Evolutionary conservation across 345 rosid species (phyloP).

Genomic region (Arabidopsis arenosa): DNA sequence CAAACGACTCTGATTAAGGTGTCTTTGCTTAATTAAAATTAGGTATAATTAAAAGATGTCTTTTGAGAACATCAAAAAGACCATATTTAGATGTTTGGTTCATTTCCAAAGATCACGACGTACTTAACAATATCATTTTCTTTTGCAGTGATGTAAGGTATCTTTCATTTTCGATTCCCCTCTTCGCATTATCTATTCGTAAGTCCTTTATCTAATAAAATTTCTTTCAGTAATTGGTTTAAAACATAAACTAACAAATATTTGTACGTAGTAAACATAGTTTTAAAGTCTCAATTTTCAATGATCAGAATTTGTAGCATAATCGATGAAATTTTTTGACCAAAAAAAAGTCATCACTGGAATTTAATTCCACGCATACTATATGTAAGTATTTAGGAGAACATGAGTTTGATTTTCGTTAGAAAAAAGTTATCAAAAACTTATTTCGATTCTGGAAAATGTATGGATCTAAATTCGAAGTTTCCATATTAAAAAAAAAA

Average conservation of each 20-base stretch:
- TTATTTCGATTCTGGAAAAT: too few species aligned
- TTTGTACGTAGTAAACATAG: not conserved
- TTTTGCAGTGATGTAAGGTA: conserved; percentile 42
- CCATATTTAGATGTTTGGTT: conserved; percentile 30
- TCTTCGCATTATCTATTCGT: conserved; percentile 33
- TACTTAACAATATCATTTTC: conserved; percentile 20
- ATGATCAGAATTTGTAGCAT: not conserved
- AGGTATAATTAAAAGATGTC: conserved; percentile 23
- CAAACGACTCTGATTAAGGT: conserved; percentile 35
- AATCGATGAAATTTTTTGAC: too few species aligned
- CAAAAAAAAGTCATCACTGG: not conserved
- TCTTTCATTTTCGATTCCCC: conserved; percentile 41
- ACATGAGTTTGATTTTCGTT: too few species aligned
- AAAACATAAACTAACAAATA: not conserved
- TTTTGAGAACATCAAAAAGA: conserved; percentile 45
- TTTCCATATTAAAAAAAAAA: too few species aligned
- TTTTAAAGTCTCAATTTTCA: not conserved
- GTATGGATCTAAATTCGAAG: too few species aligned
- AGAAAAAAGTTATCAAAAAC: too few species aligned
- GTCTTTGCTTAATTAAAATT: conserved; percentile 32
- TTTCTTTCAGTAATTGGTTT: not conserved
- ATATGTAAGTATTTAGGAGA: too few species aligned
- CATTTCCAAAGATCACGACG: conserved; percentile 29
- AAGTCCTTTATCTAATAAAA: not conserved
- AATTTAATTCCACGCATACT: not conserved